These are phyloP conservation scores for Castanopsis chinensis DNA, from an alignment of 306 rosid genomes.

Conservation along the genomic window DNA sequence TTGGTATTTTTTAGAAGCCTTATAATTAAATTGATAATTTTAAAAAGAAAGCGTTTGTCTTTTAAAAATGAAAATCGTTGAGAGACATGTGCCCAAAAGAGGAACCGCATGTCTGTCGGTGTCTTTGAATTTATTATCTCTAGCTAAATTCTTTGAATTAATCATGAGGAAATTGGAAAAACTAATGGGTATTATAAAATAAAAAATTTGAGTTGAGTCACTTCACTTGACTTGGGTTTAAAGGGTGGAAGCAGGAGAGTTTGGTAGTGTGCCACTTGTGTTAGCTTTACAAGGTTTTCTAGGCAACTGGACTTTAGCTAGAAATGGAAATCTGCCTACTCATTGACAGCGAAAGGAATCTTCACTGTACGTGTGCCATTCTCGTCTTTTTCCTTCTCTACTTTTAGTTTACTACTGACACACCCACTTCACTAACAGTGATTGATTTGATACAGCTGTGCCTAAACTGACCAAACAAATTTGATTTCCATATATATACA, in stretches of 20 bases:
- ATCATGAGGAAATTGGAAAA: not conserved
- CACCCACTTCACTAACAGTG: too few relatives aligned
- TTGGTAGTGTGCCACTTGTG: conserved; percentile 20
- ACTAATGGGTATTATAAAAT: too few relatives aligned
- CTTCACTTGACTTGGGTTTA: too few relatives aligned
- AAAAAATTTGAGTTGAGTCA: not conserved
- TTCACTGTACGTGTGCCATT: not conserved
- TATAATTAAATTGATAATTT: not conserved
- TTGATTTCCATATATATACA: too few relatives aligned
- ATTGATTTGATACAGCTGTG: too few relatives aligned
- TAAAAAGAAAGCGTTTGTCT: not conserved
- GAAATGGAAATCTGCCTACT: conserved; percentile 30
- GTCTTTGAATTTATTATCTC: conserved; percentile 1
- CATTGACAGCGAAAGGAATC: conserved; percentile 21
- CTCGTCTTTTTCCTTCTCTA: not conserved
- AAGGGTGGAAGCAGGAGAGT: not conserved
- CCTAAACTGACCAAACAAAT: too few relatives aligned
- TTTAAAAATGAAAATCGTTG: not conserved
- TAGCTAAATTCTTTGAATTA: not conserved
- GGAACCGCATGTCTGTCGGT: conserved; percentile 24
- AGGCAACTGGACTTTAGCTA: conserved; percentile 11
- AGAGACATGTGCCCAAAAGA: conserved; percentile 27
- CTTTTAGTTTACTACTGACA: too few relatives aligned
- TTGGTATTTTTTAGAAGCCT: too few relatives aligned
- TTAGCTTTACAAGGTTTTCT: conserved; percentile 14